These are phyloP conservation scores for Knufia petricola DNA, from an alignment of 2,329 filamentous ascomycete species.

Conservation along the genomic window DNA sequence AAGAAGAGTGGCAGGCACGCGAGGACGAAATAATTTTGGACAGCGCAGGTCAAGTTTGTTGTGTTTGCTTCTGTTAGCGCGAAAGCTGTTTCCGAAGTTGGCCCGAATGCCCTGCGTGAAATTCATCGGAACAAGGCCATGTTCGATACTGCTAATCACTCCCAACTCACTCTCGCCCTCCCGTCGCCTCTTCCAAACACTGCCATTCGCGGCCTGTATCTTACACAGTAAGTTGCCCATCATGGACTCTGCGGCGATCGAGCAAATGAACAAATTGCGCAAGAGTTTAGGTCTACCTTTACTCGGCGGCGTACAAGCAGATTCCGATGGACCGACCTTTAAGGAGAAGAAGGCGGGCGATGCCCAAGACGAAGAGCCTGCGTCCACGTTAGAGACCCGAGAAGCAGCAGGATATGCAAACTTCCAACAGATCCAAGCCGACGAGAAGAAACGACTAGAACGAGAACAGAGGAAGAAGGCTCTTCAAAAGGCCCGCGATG, in stretches of 20 bases:
- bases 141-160: neutral
- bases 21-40: neutral
- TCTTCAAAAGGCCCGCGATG: conserved; percentile 78
- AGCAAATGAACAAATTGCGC: conserved; percentile 25
- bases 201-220: neutral
- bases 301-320: conserved; percentile 20
- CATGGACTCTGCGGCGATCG: conserved; percentile 21
- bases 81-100: neutral
- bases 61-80: neutral
- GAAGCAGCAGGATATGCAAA: conserved; percentile 36
- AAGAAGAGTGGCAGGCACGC: neutral
- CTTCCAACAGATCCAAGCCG: conserved; percentile 53
- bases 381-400: conserved; percentile 70
- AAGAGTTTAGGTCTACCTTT: conserved; percentile 23
- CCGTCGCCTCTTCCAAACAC: no score
- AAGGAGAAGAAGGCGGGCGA: conserved; percentile 35
- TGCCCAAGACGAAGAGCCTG: conserved; percentile 55
- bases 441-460: conserved; percentile 54
- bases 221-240: conserved; percentile 11
- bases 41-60: neutral
- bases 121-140: neutral
- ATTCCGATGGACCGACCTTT: conserved; percentile 44
- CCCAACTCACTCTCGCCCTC: no score
- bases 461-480: conserved; percentile 73
- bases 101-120: neutral